Evolutionary conservation across 1,284 basidiomycete genomes (phyloP), one percentile per base, ranked within the genome.

Genomic region (Moesziomyces globuligerus): DNA sequence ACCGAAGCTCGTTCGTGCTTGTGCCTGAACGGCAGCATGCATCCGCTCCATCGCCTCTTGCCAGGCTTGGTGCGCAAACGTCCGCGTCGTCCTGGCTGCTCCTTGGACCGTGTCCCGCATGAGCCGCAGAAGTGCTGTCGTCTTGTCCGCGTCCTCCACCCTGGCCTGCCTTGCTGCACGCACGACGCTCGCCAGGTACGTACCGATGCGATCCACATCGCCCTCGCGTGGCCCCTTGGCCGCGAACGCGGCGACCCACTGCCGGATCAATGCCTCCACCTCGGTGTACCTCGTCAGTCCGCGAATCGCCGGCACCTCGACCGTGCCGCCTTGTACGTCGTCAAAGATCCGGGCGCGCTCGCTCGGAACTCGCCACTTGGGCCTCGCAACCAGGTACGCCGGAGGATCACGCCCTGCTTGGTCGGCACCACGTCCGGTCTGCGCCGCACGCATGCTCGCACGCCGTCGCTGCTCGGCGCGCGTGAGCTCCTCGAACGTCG

Each of bases 181-280:
- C 4, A 70, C 52, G 2, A 64, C 25, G 7, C 56, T 51, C 1
- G 52, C 59, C 3, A 72, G 36, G 32, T 62, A 72, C 3, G 39
- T 17, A 0, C 48, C 54, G 34, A 80, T 50, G 7, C 55, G 43
- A 44, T 57, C 50, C 2, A 80, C 72, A 40, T 80, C 78, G 13
- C 70, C 70, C 3, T 46, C 36, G 9, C 71, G 43, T 4, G 78
- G 77, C 3, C 69, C 68, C 13, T 56, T 51, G 9, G 20, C 23
- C 3, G 66, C 65, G 29, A 71, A 72, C 17, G 60, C 61, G 2
- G 36, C 20, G 4, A 71, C 54, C 77, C 77, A 79, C 24, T 58
- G 59, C 3, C 44, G n/a, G 11, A 76, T 48, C 25, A 69, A 50
- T 28, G 38, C 37, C 20, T 49, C 43, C 11, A 70, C 44, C 8